These are phyloP conservation scores for Rhizopus delemar DNA, from an alignment of 371 early-diverging fungal species.

Conservation along the genomic window DNA sequence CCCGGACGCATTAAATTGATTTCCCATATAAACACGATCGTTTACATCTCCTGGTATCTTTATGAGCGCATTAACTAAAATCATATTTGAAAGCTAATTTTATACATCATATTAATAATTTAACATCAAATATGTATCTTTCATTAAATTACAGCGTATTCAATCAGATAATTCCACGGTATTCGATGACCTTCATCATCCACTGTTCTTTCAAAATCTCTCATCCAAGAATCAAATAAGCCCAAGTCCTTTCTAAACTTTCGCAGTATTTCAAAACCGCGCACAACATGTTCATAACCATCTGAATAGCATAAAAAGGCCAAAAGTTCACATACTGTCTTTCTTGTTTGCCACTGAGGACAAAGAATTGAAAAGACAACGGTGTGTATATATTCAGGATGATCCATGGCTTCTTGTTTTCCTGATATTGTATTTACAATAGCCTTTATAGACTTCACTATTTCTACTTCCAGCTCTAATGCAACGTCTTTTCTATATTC, in stretches of 20 bases:
- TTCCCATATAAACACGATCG: slow-evolving; percentile 72
- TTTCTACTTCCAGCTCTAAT: slow-evolving; percentile 71
- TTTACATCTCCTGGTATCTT: slow-evolving; percentile 71
- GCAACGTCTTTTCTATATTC: slow-evolving; percentile 55
- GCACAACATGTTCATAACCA: slow-evolving; percentile 70
- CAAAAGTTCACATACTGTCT: slow-evolving; percentile 74
- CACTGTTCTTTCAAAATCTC: slow-evolving; percentile 66
- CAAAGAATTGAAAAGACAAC: slow-evolving; percentile 74
- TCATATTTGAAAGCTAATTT: slow-evolving; percentile 70
- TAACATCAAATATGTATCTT: not conserved
- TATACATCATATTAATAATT: not conserved
- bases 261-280: slow-evolving; percentile 47
- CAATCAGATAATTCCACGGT: slow-evolving; percentile 71
- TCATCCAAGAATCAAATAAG: slow-evolving; percentile 77
- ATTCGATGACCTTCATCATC: slow-evolving; percentile 45
- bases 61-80: slow-evolving; percentile 78
- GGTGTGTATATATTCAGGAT: slow-evolving; percentile 64
- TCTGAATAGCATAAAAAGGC: slow-evolving; percentile 78
- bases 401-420: slow-evolving; percentile 66
- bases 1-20: slow-evolving; percentile 72
- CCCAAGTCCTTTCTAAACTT: slow-evolving; percentile 51
- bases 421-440: slow-evolving; percentile 70
- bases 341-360: slow-evolving; percentile 70
- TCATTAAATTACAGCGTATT: slow-evolving; percentile 64
- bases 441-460: slow-evolving; percentile 72